Conservation (phyloP, 306 rosid genomes). For the Myrica gale region DNA sequence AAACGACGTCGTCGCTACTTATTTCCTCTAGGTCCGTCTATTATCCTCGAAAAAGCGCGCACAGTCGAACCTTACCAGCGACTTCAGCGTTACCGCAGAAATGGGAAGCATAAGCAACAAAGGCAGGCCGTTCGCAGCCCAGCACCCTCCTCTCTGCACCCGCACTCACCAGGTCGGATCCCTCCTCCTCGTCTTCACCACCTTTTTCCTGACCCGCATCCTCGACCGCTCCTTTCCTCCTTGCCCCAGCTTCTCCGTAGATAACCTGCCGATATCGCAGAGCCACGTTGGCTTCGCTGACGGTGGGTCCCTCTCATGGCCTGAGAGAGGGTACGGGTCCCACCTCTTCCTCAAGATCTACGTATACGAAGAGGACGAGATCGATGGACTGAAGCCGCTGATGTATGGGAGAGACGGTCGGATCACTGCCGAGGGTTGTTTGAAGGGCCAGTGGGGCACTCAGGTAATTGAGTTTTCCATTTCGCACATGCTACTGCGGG, state of each 20-base stretch:
- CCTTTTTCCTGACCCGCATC: conserved; percentile 69
- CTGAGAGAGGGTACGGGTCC: conserved; percentile 60
- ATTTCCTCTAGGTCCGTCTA: not conserved
- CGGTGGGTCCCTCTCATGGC: conserved; percentile 50
- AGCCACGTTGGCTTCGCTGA: conserved; percentile 16
- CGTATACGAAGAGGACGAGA: conserved; percentile 68
- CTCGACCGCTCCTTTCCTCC: conserved; percentile 45
- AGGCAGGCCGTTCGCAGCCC: conserved; percentile 38
- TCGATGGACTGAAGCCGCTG: conserved; percentile 62
- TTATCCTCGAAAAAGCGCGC: not conserved
- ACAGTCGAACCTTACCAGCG: not conserved
- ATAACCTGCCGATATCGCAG: conserved; percentile 31
- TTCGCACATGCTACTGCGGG: not conserved
- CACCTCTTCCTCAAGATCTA: conserved; percentile 68
- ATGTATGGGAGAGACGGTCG: conserved; percentile 68
- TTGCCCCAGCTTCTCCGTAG: conserved; percentile 26
- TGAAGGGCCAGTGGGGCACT: conserved; percentile 98
- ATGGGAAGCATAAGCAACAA: conserved; percentile 54
- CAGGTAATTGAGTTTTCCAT: conserved; percentile 48
- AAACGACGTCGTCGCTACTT: not conserved
- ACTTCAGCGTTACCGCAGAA: not conserved
- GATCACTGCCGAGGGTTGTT: conserved; percentile 57
- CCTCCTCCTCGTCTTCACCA: conserved; percentile 49
- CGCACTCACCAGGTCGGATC: conserved; percentile 85
- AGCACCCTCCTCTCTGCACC: conserved; percentile 57